Percentiles rank a stretch among this genome's conserved stretches.
These are phyloP conservation scores for Dactylellina parvicollis DNA, from an alignment of 2,329 filamentous ascomycete genomes.

Conservation along the genomic window DNA sequence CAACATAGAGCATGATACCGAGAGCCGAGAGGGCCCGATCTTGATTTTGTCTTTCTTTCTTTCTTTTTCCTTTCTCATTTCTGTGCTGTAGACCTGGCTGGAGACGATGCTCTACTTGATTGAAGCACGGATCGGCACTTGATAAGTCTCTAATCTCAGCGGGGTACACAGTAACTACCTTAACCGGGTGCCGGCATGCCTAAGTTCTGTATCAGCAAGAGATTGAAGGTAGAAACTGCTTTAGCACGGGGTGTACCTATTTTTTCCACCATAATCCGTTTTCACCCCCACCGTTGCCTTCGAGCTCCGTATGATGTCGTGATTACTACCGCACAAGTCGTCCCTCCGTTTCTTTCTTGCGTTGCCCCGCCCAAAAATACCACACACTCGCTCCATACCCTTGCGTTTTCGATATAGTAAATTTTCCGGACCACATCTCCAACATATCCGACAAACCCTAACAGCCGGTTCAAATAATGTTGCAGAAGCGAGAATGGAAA, in stretches of 20 bases:
- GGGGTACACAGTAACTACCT: no score
- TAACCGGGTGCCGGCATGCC: no score
- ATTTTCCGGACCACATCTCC: conserved; percentile 53
- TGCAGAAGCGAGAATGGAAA: conserved; percentile 15
- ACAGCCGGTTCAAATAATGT: conserved; percentile 1
- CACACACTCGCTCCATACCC: conserved; percentile 9
- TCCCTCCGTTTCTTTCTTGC: not conserved
- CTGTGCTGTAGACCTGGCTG: not conserved
- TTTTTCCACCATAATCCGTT: no score
- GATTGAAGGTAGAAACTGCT: no score
- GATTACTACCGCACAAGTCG: no score
- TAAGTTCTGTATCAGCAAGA: no score
- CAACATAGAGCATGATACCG: conserved; percentile 19
- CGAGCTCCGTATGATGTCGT: no score
- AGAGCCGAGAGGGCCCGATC: not conserved
- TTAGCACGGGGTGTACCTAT: no score
- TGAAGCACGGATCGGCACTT: no score
- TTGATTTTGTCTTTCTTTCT: not conserved
- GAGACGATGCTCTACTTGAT: no score
- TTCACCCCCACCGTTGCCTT: no score
- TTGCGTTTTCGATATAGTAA: conserved; percentile 39
- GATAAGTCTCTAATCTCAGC: no score
- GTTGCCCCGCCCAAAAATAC: conserved; percentile 42
- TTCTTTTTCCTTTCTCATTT: not conserved
- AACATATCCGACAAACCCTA: conserved; percentile 43